Evolutionary conservation across 495 filamentous ascomycete species (phyloP).

Genomic region (Podospora pseudopauciseta): DNA sequence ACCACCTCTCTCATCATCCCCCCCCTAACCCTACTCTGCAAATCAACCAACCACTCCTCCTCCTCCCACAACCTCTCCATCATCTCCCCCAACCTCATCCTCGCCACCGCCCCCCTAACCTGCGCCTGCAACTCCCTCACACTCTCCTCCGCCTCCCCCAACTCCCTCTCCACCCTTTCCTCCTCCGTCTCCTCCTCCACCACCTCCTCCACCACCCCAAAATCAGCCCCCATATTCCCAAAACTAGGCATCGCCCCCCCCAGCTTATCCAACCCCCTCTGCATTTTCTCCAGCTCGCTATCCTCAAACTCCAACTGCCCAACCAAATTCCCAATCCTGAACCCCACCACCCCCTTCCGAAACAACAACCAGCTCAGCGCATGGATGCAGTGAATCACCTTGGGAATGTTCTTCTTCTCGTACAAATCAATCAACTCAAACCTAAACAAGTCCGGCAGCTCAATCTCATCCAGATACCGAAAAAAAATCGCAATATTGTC

Average conservation of each 20-base stretch:
- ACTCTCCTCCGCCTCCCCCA: constrained; percentile 66
- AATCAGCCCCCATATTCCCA: constrained; percentile 91
- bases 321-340: constrained; percentile 96
- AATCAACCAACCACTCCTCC: constrained; percentile 70
- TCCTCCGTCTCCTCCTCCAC: constrained; percentile 79
- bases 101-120: constrained; percentile 72
- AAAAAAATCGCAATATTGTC: constrained; percentile 97
- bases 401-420: constrained; percentile 99
- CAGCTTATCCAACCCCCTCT: constrained; percentile 92
- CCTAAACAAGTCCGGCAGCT: constrained; percentile 94
- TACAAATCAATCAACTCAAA: constrained; percentile 98
- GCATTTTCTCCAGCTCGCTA: constrained; percentile 92
- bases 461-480: constrained; percentile 85
- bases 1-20: constrained; percentile 65
- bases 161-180: constrained; percentile 79
- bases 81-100: constrained; percentile 70
- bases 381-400: constrained; percentile 98
- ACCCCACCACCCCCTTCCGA: constrained; percentile 88
- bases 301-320: constrained; percentile 97
- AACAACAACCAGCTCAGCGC: constrained; percentile 93
- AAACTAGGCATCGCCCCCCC: constrained; percentile 97
- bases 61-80: constrained; percentile 93
- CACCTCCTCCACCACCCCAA: constrained; percentile 64
- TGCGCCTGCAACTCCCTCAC: constrained; percentile 83
- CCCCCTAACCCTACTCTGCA: constrained; percentile 82